Conservation (phyloP, 2,329 filamentous ascomycete species). For the Hypomyces rosellus region DNA sequence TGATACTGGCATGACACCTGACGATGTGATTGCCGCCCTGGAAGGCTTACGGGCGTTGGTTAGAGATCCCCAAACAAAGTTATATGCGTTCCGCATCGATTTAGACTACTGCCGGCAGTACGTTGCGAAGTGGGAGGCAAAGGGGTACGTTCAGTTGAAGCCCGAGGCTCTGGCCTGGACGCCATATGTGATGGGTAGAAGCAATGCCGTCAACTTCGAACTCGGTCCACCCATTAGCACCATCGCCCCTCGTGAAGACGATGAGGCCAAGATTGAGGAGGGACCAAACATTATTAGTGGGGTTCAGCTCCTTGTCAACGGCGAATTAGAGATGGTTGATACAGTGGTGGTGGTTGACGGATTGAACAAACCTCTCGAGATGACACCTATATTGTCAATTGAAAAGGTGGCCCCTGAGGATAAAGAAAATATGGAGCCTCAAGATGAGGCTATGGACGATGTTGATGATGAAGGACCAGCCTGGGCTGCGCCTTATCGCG, state of each 20-base stretch:
- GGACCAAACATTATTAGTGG: slow-evolving; percentile 17
- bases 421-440: slow-evolving; percentile 24
- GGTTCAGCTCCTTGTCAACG: slow-evolving; percentile 19
- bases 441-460: slow-evolving; percentile 23
- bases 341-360: slow-evolving; percentile 5
- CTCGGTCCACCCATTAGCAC: slow-evolving; percentile 75
- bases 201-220: slow-evolving; percentile 75
- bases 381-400: slow-evolving; percentile 22
- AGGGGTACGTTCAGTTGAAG: slow-evolving; percentile 80
- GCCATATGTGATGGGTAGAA: slow-evolving; percentile 91
- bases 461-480: slow-evolving; percentile 22
- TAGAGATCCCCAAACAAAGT: slow-evolving; percentile 78
- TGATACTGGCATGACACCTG: slow-evolving; percentile 88
- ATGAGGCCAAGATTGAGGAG: slow-evolving; percentile 41
- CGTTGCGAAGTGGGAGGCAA: slow-evolving; percentile 80
- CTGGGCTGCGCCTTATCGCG: slow-evolving; percentile 44
- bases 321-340: slow-evolving; percentile 13
- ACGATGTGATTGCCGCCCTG: slow-evolving; percentile 90
- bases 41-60: slow-evolving; percentile 87
- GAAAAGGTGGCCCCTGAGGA: slow-evolving; percentile 25
- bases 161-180: slow-evolving; percentile 83
- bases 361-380: background rate
- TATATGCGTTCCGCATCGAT: slow-evolving; percentile 86
- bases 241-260: slow-evolving; percentile 79
- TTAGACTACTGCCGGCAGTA: slow-evolving; percentile 80